Conservation (phyloP, 2,329 filamentous ascomycete genomes). For the Botryotinia globosa region DNA sequence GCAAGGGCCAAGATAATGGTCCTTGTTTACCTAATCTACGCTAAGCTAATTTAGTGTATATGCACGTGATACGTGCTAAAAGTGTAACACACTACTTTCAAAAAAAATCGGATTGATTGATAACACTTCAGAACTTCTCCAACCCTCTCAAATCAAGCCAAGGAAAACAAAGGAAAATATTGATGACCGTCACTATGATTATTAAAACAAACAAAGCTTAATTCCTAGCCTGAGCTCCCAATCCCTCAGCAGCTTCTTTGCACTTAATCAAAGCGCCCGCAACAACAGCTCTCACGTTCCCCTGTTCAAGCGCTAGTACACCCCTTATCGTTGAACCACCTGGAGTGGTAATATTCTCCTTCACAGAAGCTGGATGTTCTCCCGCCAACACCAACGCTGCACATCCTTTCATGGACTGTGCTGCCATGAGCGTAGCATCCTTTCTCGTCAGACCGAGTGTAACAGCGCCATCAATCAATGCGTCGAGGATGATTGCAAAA, state of each 20-base stretch:
- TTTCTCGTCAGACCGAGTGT: constrained; percentile 50
- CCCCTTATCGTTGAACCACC: constrained; percentile 16
- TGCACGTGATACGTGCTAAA: too few species aligned
- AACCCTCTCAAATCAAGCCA: neutral
- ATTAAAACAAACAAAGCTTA: neutral
- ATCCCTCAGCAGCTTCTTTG: constrained; percentile 16
- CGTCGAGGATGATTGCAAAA: constrained; percentile 17
- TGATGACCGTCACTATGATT: neutral
- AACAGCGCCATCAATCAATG: constrained; percentile 20
- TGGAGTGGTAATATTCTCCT: constrained; percentile 40
- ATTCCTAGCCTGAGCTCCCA: neutral
- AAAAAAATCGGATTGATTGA: neutral
- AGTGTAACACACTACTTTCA: neutral
- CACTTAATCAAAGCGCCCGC: constrained; percentile 12
- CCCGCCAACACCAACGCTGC: constrained; percentile 48
- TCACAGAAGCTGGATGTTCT: constrained; percentile 52
- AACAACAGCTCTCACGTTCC: constrained; percentile 14
- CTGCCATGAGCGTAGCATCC: constrained; percentile 48
- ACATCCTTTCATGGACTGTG: constrained; percentile 50
- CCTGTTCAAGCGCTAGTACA: constrained; percentile 8
- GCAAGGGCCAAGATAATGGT: too few species aligned
- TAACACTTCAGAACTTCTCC: neutral
- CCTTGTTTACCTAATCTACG: too few species aligned
- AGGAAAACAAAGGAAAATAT: neutral
- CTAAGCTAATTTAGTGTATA: too few species aligned